These are phyloP conservation scores for bread wheat (Triticum aestivum) DNA, from an alignment of 176 grass and related monocot genomes.

Conservation along the genomic window DNA sequence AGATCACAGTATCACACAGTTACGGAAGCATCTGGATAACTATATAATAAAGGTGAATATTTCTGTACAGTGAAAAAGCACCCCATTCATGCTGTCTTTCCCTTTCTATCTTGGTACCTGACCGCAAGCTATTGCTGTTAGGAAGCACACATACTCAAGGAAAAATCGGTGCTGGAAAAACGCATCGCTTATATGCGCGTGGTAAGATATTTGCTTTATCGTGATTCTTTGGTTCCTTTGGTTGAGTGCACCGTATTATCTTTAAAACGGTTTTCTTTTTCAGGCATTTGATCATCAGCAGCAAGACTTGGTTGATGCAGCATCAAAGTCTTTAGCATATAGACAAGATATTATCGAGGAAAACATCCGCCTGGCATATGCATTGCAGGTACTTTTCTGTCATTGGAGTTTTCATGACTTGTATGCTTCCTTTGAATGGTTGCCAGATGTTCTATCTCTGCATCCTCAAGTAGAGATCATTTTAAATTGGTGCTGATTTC, in stretches of 20 bases:
- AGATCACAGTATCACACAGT: slow-evolving; percentile 62
- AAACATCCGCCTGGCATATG: slow-evolving; percentile 78
- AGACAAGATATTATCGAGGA: slow-evolving; percentile 97
- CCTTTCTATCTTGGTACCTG: slow-evolving; percentile 36
- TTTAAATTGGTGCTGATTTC: not conserved
- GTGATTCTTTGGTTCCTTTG: not conserved
- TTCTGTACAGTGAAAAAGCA: not conserved
- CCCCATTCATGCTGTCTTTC: not conserved
- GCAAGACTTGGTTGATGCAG: slow-evolving; percentile 79
- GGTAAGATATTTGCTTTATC: slow-evolving; percentile 43
- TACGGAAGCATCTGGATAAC: slow-evolving; percentile 78
- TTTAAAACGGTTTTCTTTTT: slow-evolving; percentile 10
- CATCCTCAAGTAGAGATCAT: not conserved
- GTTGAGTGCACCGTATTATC: not conserved
- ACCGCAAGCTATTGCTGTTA: slow-evolving; percentile 36
- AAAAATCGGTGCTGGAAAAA: slow-evolving; percentile 75
- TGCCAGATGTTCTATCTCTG: slow-evolving; percentile 8
- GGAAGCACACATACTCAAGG: slow-evolving; percentile 75
- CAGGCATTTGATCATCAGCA: slow-evolving; percentile 97
- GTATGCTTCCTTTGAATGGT: not conserved
- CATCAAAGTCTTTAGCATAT: slow-evolving; percentile 93
- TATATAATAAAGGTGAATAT: slow-evolving; percentile 71
- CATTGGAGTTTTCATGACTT: not conserved
- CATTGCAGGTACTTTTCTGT: slow-evolving; percentile 65
- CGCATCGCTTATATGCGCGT: slow-evolving; percentile 83